A percentile compares a stretch with the other conserved stretches of the same genome.
phyloP scores from a whole-genome alignment of 805 yeast genomes.

The Metschnikowia similis region DNA sequence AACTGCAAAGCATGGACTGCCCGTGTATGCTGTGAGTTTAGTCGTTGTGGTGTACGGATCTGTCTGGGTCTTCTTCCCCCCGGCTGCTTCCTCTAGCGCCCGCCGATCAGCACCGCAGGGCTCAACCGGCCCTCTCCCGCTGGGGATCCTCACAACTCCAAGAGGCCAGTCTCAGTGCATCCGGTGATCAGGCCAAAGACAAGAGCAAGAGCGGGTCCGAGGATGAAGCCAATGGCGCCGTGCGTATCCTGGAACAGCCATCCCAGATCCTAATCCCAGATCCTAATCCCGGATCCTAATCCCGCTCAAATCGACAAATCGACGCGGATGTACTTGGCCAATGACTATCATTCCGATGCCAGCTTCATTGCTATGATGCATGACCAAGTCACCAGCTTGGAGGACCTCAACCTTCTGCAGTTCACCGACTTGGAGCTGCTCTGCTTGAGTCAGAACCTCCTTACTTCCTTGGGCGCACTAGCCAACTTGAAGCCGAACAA shows the following conservation, averaged over 20 bases:
- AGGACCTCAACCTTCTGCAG: conserved; percentile 53
- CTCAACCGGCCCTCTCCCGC: background rate
- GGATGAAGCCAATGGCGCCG: conserved; percentile 33
- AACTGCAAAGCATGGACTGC: too few species aligned
- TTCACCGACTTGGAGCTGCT: conserved; percentile 56
- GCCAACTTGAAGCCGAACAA: conserved; percentile 59
- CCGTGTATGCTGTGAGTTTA: background rate
- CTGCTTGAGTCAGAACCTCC: conserved; percentile 78
- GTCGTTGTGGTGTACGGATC: too few species aligned
- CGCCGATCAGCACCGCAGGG: background rate
- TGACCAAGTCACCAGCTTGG: conserved; percentile 60
- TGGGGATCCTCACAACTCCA: background rate
- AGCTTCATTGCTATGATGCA: conserved; percentile 65
- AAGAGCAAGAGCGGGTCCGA: conserved; percentile 11
- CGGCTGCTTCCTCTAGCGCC: background rate
- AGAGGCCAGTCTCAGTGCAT: conserved; percentile 12
- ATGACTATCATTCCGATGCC: conserved; percentile 52
- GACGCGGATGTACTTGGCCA: conserved; percentile 66
- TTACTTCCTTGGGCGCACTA: conserved; percentile 57
- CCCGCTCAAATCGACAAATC: conserved; percentile 47
- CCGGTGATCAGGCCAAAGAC: conserved; percentile 21
- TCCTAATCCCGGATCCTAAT: conserved; percentile 39
- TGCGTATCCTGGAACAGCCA: conserved; percentile 40
- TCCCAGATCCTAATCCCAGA: conserved; percentile 45
- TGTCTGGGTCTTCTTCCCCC: too few species aligned